phyloP scores from a whole-genome alignment of 257 asterid species.

The Solanum neorickii region DNA sequence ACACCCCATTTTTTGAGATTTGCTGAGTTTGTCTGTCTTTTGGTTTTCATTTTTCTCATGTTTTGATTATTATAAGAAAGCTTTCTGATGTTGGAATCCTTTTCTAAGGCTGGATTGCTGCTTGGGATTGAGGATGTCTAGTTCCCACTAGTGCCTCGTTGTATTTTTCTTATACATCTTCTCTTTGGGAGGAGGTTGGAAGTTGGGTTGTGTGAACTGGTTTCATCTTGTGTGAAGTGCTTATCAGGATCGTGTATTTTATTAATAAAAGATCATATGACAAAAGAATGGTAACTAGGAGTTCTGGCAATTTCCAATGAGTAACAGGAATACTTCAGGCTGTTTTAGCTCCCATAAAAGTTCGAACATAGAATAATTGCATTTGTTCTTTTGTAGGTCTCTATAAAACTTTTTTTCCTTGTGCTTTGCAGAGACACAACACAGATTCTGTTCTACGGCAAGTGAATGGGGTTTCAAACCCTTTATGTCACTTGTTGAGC shows the following conservation, averaged over 20 bases:
- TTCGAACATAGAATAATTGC: background rate
- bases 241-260: background rate
- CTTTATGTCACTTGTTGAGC: conserved; percentile 87
- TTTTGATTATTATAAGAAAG: background rate
- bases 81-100: background rate
- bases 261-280: background rate
- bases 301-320: background rate
- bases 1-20: background rate
- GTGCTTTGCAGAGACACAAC: conserved; percentile 64
- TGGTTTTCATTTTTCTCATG: background rate
- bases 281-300: background rate
- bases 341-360: background rate
- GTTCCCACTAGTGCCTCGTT: background rate
- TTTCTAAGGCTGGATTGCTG: background rate
- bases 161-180: background rate
- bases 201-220: background rate
- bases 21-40: background rate
- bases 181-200: background rate
- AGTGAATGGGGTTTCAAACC: conserved; percentile 97
- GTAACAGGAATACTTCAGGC: background rate
- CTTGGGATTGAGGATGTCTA: background rate
- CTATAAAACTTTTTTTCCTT: background rate
- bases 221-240: background rate
- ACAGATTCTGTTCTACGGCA: conserved; percentile 83
- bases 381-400: background rate